A percentile compares a stretch with the other conserved stretches of the same genome.
phyloP scores from a whole-genome alignment of 345 rosid species.

The Salix udensis region DNA sequence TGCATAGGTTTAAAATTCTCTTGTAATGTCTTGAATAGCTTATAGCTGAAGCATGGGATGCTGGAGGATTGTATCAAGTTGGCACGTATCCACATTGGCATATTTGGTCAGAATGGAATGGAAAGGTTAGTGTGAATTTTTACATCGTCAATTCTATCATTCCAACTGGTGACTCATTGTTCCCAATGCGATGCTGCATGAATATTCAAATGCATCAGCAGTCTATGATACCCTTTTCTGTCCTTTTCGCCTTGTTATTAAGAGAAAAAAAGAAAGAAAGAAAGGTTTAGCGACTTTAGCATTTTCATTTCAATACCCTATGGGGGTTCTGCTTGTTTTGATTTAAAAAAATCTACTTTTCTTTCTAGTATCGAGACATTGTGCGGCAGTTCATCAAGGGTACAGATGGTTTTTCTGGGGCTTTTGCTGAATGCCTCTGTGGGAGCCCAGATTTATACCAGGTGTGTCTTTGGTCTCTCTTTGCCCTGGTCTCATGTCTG shows the following conservation, averaged over 20 bases:
- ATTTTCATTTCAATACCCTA: neutral
- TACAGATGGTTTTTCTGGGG: conserved; percentile 92
- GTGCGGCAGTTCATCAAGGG: conserved; percentile 95
- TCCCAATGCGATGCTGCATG: neutral
- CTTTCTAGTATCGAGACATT: conserved; percentile 79
- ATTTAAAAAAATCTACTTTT: neutral
- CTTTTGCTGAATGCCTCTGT: conserved; percentile 95
- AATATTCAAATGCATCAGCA: neutral
- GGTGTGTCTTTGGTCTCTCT: conserved; percentile 36
- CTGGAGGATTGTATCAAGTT: conserved; percentile 97
- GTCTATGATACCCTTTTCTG: neutral
- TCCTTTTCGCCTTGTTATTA: neutral
- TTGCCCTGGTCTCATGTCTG: neutral
- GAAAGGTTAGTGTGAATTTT: conserved; percentile 62
- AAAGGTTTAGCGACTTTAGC: neutral
- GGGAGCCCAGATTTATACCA: conserved; percentile 93
- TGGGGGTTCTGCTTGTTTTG: neutral
- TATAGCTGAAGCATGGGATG: conserved; percentile 97
- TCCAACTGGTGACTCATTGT: neutral
- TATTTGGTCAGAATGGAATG: conserved; percentile 98
- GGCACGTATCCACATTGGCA: conserved; percentile 96
- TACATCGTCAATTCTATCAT: neutral
- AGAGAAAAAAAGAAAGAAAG: neutral
- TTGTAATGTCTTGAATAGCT: conserved; percentile 44
- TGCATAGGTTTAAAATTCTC: neutral